Base-by-base conservation (phyloP, 441 rosid species). In the Pelargonium australe region DNA sequence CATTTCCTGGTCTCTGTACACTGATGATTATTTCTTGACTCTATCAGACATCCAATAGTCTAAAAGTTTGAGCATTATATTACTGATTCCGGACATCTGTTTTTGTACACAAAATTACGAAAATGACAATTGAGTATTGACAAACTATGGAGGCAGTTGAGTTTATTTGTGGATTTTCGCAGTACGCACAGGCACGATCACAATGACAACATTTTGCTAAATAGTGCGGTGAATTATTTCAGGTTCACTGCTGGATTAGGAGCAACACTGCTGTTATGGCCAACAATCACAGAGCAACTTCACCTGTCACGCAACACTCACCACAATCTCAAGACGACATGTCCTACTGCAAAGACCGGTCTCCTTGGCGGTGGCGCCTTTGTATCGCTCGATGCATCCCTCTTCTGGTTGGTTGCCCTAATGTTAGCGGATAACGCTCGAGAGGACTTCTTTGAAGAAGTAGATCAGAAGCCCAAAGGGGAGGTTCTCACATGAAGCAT, bases 311-410 rank as follows among this genome's bases (percentile, higher is more conserved):
- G 80, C 72, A 89, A 85, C 37, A 85, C 89, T 16, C 94, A 92
- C 75, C 79, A 51, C 67, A 80, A 84, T 76, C 72, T 76, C 1
- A 64, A 79, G 49, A 75, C 85, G 4, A 70, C 41, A 1, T 95
- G 99, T 83, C 98, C 95, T 40, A 95, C 99, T 3, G 99, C 99
- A 14, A 92, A 91, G 81, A 87, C 98, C 11, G 98, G 99, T 68
- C 86, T 95, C 31, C 86, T 95, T 0, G 98, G 98, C 44, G 97
- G 99, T 0, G 98, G 97, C 45, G 99, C 99, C 7, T 90, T 95
- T 72, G 82, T 88, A 20, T 95, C 98, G n/a, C 89, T 92, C n/a
- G 97, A 92, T 75, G 85, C 97, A n/a, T 78, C 95, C 28, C 90
- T 90, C 65, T 86, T 95, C 82, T 95, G 98, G 98, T 65, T 95